Base-by-base conservation (phyloP, 805 yeast genomes). In the Naumovozyma castellii region DNA sequence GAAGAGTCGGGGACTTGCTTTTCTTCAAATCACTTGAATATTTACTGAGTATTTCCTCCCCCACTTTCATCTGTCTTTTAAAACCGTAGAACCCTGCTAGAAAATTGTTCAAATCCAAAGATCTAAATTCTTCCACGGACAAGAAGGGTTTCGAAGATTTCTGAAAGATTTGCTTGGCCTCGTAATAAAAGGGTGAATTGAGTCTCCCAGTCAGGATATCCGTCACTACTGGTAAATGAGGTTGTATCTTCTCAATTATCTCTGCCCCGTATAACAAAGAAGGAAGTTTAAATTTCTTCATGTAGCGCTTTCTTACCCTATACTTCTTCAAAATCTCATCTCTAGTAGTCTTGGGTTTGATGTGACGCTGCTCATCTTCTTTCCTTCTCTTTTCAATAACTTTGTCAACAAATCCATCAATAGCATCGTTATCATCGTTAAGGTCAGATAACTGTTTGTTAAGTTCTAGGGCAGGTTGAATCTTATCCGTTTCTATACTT, bases 11-110 rank as follows among this genome's bases (percentile, higher is more conserved):
- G 46, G 73, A 73, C 46, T 59, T 38, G 41, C 33, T 55, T 47
- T 19, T 43, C 39, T 41, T 41, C 3, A 79, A 45, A 20, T 62
- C 52, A 1, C 48, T 39, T 18, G 55, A 53, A 38, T 58, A 68
- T 10, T 50, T 44, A 1, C 55, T 51, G n/a, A 59, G 42, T 13
- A 81, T 69, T 32, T 64, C 47, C 20, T 61, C 52, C 1, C 80
- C 70, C 1, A 80, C 66, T 13, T 64, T 54, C 40, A 69, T 61
- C 45, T 80, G 83, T 40, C 88, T 63, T 44, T 66, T 67, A 27
- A 72, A 55, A 0, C 88, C 90, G 44, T 71, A 70, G 50, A 69
- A 81, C 0, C 90, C 88, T 19, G 76, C 76, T 2, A 63, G 51
- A 49, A 71, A 77, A 27, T 56, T 50, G 13, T 57, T 46, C 59